Evolutionary conservation across 2,329 filamentous ascomycete genomes (phyloP).

Genomic region (Claviceps digitariae): DNA sequence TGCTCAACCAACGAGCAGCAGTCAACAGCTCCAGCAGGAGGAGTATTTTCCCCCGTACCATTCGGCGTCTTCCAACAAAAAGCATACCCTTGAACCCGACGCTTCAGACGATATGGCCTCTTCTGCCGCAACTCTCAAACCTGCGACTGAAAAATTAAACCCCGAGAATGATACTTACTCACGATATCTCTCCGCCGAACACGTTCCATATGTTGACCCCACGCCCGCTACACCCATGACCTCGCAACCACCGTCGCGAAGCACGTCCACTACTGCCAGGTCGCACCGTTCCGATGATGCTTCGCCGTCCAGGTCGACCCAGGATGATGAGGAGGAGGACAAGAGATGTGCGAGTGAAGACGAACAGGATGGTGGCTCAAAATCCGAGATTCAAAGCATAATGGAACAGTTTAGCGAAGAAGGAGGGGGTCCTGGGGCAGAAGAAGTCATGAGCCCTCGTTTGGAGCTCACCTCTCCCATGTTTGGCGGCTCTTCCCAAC

Average conservation of each 20-base stretch:
- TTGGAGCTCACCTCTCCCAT: constrained; percentile 72
- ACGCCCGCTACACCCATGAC: constrained; percentile 42
- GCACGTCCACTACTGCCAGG: constrained; percentile 40
- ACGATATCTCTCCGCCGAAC: constrained; percentile 34
- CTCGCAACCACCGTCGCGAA: constrained; percentile 45
- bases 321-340: constrained; percentile 48
- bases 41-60: neutral
- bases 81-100: constrained; percentile 12
- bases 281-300: constrained; percentile 28
- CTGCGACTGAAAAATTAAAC: constrained; percentile 23
- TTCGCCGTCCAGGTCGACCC: constrained; percentile 39
- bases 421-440: constrained; percentile 54
- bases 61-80: constrained; percentile 10
- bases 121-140: constrained; percentile 36
- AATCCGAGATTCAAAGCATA: constrained; percentile 87
- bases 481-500: constrained; percentile 50
- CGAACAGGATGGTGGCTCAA: constrained; percentile 54
- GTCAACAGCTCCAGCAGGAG: neutral
- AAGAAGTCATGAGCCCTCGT: constrained; percentile 86
- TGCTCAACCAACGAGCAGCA: neutral
- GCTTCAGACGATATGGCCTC: constrained; percentile 26
- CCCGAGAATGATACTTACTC: constrained; percentile 17
- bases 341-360: constrained; percentile 45
- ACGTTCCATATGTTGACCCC: constrained; percentile 39
- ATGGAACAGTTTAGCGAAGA: constrained; percentile 89